Evolutionary conservation across 768 basidiomycete species (phyloP).

Genomic region (Lactarius sanguifluus): DNA sequence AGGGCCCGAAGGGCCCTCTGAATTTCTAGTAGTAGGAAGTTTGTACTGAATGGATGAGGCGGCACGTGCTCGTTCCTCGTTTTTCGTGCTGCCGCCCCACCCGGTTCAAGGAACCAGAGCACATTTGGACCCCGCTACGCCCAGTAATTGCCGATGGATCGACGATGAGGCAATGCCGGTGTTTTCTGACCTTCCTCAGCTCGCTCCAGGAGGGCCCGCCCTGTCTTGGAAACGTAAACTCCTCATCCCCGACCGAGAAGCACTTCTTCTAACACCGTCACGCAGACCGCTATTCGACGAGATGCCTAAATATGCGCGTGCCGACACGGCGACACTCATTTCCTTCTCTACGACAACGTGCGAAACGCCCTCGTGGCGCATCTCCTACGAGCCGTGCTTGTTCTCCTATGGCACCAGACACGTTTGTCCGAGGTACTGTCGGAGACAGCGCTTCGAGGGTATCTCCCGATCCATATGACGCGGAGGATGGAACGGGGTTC

Average conservation of each 20-base stretch:
- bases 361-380: slow-evolving; percentile 67
- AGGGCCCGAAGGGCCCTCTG: no score
- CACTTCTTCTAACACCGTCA: background rate
- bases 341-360: slow-evolving; percentile 84
- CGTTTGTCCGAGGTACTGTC: slow-evolving; percentile 63
- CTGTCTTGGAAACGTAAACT: no score
- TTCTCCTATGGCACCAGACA: slow-evolving; percentile 27
- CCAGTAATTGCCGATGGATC: no score
- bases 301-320: slow-evolving; percentile 91
- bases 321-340: slow-evolving; percentile 78
- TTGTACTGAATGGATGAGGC: background rate
- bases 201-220: no score
- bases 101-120: no score
- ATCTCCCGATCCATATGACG: slow-evolving; percentile 71
- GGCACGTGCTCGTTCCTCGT: no score
- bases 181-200: no score
- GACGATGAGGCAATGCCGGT: no score
- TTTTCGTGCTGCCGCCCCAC: no score
- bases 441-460: slow-evolving; percentile 72
- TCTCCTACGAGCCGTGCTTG: slow-evolving; percentile 31
- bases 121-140: no score
- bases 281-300: slow-evolving; percentile 75
- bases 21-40: background rate
- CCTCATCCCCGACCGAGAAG: no score
- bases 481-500: slow-evolving; percentile 57